A percentile compares a stretch with the other conserved stretches of the same genome.
Evolutionary conservation across 129 eudicot genomes (phyloP).

Genomic region (Gnaphalium uliginosum): DNA sequence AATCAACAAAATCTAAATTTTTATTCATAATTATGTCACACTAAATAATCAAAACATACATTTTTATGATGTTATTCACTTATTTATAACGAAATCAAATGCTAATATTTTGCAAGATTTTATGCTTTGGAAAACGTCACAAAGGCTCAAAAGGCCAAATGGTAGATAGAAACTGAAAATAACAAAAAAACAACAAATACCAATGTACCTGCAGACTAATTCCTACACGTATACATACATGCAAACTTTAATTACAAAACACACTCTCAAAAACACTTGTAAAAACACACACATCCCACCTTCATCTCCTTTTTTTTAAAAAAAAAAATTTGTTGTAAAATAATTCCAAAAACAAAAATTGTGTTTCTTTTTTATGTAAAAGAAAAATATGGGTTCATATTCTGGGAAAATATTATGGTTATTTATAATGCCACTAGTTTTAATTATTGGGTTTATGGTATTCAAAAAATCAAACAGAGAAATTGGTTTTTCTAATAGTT

Average conservation of each 20-base stretch:
- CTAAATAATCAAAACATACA: no score
- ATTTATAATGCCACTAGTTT: conserved; percentile 24
- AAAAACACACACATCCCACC: not conserved
- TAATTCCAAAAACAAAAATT: not conserved
- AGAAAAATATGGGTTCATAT: conserved; percentile 28
- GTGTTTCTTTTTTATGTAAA: not conserved
- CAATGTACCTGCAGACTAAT: conserved; percentile 19
- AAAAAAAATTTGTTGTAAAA: not conserved
- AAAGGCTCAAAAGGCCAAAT: not conserved
- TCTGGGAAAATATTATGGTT: conserved; percentile 26
- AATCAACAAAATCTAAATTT: no score
- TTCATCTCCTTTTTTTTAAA: not conserved
- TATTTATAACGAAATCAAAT: not conserved
- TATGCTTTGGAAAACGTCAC: conserved; percentile 8
- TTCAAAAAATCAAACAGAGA: conserved; percentile 24
- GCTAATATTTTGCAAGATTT: conserved; percentile 10
- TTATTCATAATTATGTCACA: no score
- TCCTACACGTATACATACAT: conserved; percentile 30
- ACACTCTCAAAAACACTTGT: conserved; percentile 5
- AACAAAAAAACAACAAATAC: conserved; percentile 3
- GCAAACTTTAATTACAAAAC: conserved; percentile 10
- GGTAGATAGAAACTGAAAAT: not conserved
- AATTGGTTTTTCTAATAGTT: conserved; percentile 4
- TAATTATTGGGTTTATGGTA: conserved; percentile 28
- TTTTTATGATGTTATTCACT: not conserved